Evolutionary conservation across 2,329 filamentous ascomycete species (phyloP).

Genomic region (Cercospora citrullina): DNA sequence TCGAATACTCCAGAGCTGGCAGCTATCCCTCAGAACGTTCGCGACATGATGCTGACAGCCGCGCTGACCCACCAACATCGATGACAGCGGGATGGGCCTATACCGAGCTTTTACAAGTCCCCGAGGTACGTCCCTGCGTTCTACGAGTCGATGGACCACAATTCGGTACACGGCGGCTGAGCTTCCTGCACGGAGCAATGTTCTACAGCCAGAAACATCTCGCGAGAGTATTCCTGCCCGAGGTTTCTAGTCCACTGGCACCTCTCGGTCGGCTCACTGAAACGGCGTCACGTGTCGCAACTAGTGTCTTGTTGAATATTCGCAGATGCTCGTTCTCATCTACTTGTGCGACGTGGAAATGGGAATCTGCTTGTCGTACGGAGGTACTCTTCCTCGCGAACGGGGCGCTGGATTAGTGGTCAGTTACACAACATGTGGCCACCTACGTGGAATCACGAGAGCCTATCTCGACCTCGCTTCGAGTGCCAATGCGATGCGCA

Average conservation of each 20-base stretch:
- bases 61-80: background rate
- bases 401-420: background rate
- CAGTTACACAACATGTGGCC: background rate
- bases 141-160: background rate
- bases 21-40: background rate
- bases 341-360: background rate
- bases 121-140: background rate
- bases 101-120: background rate
- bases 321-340: background rate
- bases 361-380: background rate
- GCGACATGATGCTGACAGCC: background rate
- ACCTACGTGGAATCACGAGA: constrained; percentile 11
- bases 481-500: constrained; percentile 4
- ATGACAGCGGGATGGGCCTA: background rate
- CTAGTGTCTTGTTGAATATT: background rate
- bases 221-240: background rate
- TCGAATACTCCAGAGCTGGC: background rate
- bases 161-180: background rate
- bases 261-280: background rate
- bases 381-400: background rate
- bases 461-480: constrained; percentile 14
- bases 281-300: background rate
- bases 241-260: background rate
- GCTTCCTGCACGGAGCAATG: background rate
- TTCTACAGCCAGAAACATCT: background rate